Percentiles rank a stretch among this genome's conserved stretches.
phyloP scores from a whole-genome alignment of 2,329 filamentous ascomycete genomes.

The Hypomyces perniciosus region DNA sequence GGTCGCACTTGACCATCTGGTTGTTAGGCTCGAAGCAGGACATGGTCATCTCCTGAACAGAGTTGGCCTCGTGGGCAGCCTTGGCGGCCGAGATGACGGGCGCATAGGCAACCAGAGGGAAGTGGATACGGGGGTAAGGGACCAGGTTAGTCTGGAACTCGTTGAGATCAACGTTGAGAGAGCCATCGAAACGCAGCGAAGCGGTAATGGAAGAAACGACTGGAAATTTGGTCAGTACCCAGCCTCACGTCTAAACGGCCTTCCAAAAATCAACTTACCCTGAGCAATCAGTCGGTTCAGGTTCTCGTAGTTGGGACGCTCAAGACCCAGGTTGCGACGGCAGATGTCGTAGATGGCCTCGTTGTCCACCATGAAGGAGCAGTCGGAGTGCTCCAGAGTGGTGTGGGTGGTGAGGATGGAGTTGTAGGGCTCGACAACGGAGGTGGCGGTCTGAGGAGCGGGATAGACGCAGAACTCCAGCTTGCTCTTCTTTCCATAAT shows the following conservation, averaged over 20 bases:
- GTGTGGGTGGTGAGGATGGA: conserved; percentile 98
- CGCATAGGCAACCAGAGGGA: conserved; percentile 94
- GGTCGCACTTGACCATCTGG: conserved; percentile 99
- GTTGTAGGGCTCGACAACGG: conserved; percentile 99
- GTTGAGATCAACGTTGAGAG: conserved; percentile 98
- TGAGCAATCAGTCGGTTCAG: conserved; percentile 98
- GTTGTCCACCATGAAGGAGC: conserved; percentile 99
- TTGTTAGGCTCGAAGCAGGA: conserved; percentile 99
- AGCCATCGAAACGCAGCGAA: conserved; percentile 96
- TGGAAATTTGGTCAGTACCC: conserved; percentile 28
- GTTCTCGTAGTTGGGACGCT: conserved; percentile 98
- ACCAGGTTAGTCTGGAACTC: conserved; percentile 99
- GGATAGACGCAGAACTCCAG: conserved; percentile 99
- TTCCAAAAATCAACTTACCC: conserved; percentile 45
- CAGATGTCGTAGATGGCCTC: conserved; percentile 99
- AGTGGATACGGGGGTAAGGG: conserved; percentile 97
- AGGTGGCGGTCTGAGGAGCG: conserved; percentile 92
- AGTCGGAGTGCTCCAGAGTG: conserved; percentile 98
- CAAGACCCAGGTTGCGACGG: conserved; percentile 92
- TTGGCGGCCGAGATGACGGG: conserved; percentile 93
- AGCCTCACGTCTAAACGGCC: not conserved
- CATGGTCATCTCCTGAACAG: conserved; percentile 96
- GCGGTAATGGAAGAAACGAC: conserved; percentile 98
- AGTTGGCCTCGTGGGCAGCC: conserved; percentile 96
- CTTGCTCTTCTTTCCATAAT: conserved; percentile 99